Conservation (phyloP, 2,329 filamentous ascomycete genomes). For the Neofusicoccum kwambonambiense region DNA sequence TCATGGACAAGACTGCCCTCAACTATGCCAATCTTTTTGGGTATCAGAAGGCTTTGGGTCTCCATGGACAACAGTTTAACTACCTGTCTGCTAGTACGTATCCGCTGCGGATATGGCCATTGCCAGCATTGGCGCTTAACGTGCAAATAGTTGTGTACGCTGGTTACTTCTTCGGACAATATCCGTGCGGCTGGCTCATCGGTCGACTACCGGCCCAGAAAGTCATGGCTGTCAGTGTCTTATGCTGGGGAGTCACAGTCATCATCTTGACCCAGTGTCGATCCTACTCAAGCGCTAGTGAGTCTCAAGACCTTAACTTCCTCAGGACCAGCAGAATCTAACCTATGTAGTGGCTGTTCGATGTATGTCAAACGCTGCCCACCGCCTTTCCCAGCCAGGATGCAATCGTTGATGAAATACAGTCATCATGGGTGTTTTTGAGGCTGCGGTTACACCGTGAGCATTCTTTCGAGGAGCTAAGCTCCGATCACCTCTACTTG, state of each 20-base stretch:
- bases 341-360: background rate
- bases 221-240: constrained; percentile 32
- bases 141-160: constrained; percentile 32
- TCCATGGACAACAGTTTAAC: constrained; percentile 37
- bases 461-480: constrained; percentile 32
- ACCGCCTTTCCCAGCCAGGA: background rate
- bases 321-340: background rate
- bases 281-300: constrained; percentile 26
- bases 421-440: constrained; percentile 36
- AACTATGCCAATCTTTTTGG: constrained; percentile 35
- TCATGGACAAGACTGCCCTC: constrained; percentile 28
- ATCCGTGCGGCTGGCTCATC: constrained; percentile 43
- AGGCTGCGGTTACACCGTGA: constrained; percentile 35
- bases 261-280: constrained; percentile 35
- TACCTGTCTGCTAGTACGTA: constrained; percentile 33
- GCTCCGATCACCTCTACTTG: too few relatives aligned
- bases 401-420: constrained; percentile 13
- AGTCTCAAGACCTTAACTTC: background rate
- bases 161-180: constrained; percentile 44
- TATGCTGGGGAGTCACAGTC: constrained; percentile 37
- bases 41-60: constrained; percentile 34
- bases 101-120: too few relatives aligned
- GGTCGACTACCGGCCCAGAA: constrained; percentile 39
- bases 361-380: background rate
- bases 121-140: background rate